phyloP scores from a whole-genome alignment of 2,329 filamentous ascomycete species.

The Proliferodiscus dingleyae region DNA sequence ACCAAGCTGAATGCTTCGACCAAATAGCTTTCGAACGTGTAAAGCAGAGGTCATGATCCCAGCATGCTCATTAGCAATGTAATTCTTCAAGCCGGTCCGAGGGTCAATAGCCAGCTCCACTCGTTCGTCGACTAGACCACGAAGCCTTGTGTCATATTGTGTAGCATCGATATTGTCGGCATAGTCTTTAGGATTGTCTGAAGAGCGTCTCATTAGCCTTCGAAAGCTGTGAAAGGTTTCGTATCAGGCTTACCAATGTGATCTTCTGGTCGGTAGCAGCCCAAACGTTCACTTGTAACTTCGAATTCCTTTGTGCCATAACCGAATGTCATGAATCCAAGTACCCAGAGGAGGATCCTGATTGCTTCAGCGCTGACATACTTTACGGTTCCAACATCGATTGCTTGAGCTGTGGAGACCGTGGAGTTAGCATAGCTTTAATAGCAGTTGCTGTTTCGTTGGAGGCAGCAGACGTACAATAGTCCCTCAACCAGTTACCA shows the following conservation, averaged over 20 bases:
- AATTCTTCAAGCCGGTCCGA: slow-evolving; percentile 79
- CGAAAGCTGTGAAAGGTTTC: too few species aligned
- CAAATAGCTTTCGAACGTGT: slow-evolving; percentile 70
- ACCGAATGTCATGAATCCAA: slow-evolving; percentile 86
- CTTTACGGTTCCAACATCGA: slow-evolving; percentile 90
- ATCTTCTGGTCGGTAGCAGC: slow-evolving; percentile 77
- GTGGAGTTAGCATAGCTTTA: slow-evolving; percentile 10
- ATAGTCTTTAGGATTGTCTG: slow-evolving; percentile 72
- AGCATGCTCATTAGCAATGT: slow-evolving; percentile 79
- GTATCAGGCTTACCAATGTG: slow-evolving; percentile 49
- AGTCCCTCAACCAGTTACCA: slow-evolving; percentile 92
- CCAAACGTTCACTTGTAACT: slow-evolving; percentile 72
- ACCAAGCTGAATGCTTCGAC: slow-evolving; percentile 71
- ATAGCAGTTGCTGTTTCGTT: background rate
- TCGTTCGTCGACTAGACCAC: slow-evolving; percentile 74
- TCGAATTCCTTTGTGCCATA: slow-evolving; percentile 82
- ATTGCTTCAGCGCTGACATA: slow-evolving; percentile 87
- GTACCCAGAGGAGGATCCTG: slow-evolving; percentile 78
- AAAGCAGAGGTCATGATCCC: slow-evolving; percentile 78
- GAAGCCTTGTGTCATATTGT: slow-evolving; percentile 73
- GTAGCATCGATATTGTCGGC: slow-evolving; percentile 84
- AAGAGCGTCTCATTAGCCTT: too few species aligned
- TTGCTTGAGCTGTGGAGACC: slow-evolving; percentile 59
- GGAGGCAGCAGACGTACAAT: slow-evolving; percentile 42
- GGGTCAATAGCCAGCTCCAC: slow-evolving; percentile 76